Evolutionary conservation across 1,139 yeast species (phyloP).

Genomic region (Suhomyces kunorum): DNA sequence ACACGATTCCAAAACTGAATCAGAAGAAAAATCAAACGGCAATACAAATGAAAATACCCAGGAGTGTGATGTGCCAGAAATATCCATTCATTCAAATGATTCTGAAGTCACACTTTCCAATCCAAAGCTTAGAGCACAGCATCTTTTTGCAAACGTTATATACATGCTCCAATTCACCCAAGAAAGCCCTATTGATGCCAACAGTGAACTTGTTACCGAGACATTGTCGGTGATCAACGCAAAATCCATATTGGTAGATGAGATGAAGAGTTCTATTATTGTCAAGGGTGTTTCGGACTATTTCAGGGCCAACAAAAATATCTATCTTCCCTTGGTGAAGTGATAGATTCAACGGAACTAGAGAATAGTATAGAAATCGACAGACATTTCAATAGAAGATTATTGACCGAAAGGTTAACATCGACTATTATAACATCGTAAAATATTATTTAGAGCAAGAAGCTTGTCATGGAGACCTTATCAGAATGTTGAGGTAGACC

Average conservation of each 20-base stretch:
- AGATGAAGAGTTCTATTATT: constrained; percentile 13
- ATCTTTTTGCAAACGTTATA: constrained; percentile 25
- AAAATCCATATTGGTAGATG: constrained; percentile 1
- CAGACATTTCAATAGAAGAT: not conserved
- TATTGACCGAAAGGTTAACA: too few species aligned
- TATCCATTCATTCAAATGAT: not conserved
- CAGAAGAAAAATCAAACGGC: not conserved
- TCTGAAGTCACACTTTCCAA: not conserved
- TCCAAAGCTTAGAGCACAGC: constrained; percentile 6
- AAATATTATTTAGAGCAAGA: too few species aligned
- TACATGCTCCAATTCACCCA: constrained; percentile 29
- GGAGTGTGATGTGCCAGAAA: not conserved
- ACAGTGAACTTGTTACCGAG: not conserved
- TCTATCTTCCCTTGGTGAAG: constrained; percentile 40
- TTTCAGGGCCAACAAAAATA: constrained; percentile 32
- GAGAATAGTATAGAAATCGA: not conserved
- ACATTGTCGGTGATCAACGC: constrained; percentile 1
- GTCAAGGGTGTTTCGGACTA: constrained; percentile 30
- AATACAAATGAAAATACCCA: not conserved
- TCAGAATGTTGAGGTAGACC: too few species aligned
- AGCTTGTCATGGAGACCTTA: too few species aligned
- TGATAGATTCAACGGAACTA: constrained; percentile 2
- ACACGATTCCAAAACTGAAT: not conserved
- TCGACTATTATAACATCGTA: too few species aligned
- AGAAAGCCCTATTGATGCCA: constrained; percentile 7